Base-by-base conservation (phyloP, 352 stramenopile species). In the Globisporangium orthogonon region DNA sequence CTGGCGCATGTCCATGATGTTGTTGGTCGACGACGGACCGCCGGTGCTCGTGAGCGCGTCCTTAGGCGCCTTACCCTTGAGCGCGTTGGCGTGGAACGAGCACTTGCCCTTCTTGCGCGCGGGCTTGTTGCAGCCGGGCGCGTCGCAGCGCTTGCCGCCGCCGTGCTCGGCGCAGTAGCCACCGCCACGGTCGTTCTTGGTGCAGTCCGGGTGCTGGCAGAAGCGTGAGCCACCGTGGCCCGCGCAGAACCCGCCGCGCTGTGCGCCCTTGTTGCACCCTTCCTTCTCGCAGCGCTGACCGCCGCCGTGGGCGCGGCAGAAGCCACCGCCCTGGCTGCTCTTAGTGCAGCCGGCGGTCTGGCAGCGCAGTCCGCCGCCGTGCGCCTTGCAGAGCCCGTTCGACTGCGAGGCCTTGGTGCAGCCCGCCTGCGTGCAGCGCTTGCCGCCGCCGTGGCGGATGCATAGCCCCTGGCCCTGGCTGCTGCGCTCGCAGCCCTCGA, bases 81-180 rank as follows among this genome's bases (percentile, higher is more conserved):
- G 71, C 31, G 76, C 78, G 30, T 91, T 91, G 3, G 78, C 81
- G 57, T 96, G 87, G 63, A 86, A 83, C 37, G 85, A 94, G 70
- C 87, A 96, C 63, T 91, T 91, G 50, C 87, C 87, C 62, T 90
- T 86, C 63, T 92, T 91, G 30, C 87, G 80, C 35, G 83, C 83
- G 0, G 85, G 87, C 51, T 88, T 87, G 67, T 89, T 88, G 71
- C 86, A 96, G 35, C 71, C 75, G 3, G 76, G 50, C 52, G 87
- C 63, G 56, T 86, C 78, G 65, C 86, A 96, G 17, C 85, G 81
- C 59, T 91, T 90, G 61, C 85, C 86, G 39, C 86, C 86, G 50
- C 86, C 86, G 60, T 96, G 86, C 52, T 91, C 78, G 4, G 85
- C 85, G 61, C 86, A 96, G 58, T 86, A 94, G 45, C 86, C 86